Evolutionary conservation across 2,329 filamentous ascomycete genomes (phyloP).

Genomic region (Blastomyces gilchristii): DNA sequence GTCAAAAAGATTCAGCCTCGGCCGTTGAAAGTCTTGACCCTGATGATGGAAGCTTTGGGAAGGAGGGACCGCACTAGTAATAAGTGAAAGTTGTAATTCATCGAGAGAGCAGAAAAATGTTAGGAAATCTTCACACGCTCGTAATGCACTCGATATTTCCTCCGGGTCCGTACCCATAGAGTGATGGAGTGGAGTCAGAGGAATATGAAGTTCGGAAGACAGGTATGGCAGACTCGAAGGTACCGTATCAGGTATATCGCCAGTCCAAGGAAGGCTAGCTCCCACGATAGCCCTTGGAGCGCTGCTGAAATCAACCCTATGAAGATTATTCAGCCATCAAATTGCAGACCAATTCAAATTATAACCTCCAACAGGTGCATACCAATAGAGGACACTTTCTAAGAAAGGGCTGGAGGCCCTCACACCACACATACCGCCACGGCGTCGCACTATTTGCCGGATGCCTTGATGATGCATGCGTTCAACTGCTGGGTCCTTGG

Average conservation of each 20-base stretch:
- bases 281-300: constrained; percentile 24
- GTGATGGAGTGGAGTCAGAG: constrained; percentile 12
- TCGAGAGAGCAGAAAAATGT: constrained; percentile 23
- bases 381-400: constrained; percentile 28
- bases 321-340: background rate
- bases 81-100: constrained; percentile 18
- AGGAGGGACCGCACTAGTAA: constrained; percentile 14
- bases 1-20: constrained; percentile 15
- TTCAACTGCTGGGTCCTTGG: constrained; percentile 24
- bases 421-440: constrained; percentile 25
- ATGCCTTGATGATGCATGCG: constrained; percentile 24
- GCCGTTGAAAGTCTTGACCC: background rate
- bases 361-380: constrained; percentile 1
- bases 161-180: constrained; percentile 15
- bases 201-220: constrained; percentile 17
- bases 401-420: constrained; percentile 21
- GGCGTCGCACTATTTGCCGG: constrained; percentile 21
- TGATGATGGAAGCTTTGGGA: background rate
- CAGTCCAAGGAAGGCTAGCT: constrained; percentile 25
- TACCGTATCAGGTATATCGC: constrained; percentile 18
- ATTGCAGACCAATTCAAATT: background rate
- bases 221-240: constrained; percentile 20
- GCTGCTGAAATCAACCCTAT: constrained; percentile 26
- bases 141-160: constrained; percentile 17
- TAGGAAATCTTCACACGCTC: constrained; percentile 25